Conservation (phyloP, 805 yeast genomes). For the Candida arabinofermentans region DNA sequence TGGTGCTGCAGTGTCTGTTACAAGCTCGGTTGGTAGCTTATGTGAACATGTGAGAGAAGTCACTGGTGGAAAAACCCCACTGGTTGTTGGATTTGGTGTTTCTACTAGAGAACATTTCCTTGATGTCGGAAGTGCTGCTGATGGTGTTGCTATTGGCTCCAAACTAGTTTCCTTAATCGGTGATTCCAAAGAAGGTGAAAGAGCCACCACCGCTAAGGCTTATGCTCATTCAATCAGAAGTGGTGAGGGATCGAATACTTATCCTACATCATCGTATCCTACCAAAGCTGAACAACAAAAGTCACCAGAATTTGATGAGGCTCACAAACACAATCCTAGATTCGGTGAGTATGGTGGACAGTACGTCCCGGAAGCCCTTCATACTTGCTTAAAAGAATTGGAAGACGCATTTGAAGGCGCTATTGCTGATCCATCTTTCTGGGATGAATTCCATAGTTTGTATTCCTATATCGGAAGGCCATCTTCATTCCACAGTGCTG, state of each 20-base stretch:
- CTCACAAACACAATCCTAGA: constrained; percentile 65
- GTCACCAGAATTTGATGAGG: constrained; percentile 44
- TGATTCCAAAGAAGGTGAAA: constrained; percentile 55
- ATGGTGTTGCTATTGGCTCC: constrained; percentile 96
- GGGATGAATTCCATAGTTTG: constrained; percentile 84
- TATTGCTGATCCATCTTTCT: constrained; percentile 82
- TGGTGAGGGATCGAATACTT: constrained; percentile 39
- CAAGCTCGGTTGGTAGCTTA: constrained; percentile 58
- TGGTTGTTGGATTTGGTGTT: constrained; percentile 97
- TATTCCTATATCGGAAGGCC: constrained; percentile 97
- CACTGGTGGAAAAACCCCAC: constrained; percentile 69
- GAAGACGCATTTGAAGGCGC: constrained; percentile 87
- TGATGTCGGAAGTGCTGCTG: constrained; percentile 74
- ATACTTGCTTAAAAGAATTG: constrained; percentile 84
- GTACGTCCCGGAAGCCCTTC: constrained; percentile 95
- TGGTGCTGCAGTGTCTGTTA: constrained; percentile 73
- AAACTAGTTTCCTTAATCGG: constrained; percentile 70
- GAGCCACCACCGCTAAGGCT: constrained; percentile 59
- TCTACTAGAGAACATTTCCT: constrained; percentile 87
- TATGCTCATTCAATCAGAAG: constrained; percentile 70
- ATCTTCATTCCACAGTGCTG: constrained; percentile 86
- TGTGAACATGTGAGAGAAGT: constrained; percentile 71
- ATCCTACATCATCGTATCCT: constrained; percentile 21
- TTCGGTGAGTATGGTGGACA: constrained; percentile 99
- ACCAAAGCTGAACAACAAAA: constrained; percentile 13